Evolutionary conservation across 2,329 filamentous ascomycete species (phyloP).

Genomic region (Clarireedia hainanense): DNA sequence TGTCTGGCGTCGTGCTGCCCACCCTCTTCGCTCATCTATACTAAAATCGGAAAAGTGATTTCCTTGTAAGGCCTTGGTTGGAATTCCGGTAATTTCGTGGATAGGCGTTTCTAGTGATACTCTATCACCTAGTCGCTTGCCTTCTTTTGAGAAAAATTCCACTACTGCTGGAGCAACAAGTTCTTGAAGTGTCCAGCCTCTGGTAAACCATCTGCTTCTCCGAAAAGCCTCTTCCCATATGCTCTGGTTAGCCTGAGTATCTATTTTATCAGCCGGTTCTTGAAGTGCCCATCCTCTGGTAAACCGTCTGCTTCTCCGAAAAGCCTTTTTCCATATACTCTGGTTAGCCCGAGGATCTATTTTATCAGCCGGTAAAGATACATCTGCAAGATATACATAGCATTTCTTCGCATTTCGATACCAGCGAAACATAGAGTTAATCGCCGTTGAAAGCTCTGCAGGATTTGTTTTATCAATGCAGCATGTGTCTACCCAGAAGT

Average conservation of each 20-base stretch:
- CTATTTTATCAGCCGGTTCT: background rate
- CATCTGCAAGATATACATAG: conserved; percentile 16
- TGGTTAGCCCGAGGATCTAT: conserved; percentile 11
- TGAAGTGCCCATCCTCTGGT: background rate
- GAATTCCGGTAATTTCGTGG: background rate
- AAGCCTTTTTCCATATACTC: background rate
- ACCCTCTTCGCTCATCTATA: conserved; percentile 24
- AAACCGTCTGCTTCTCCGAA: background rate
- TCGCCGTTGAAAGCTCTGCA: conserved; percentile 12
- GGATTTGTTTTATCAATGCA: conserved; percentile 15
- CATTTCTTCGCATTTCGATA: conserved; percentile 12
- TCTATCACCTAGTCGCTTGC: background rate
- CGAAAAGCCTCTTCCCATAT: background rate
- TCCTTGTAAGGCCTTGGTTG: background rate
- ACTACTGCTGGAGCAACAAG: background rate
- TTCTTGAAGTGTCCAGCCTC: background rate
- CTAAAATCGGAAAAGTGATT: background rate
- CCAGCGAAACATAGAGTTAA: conserved; percentile 17
- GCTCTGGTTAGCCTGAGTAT: too few relatives aligned
- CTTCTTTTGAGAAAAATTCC: background rate
- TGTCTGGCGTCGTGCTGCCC: conserved; percentile 32
- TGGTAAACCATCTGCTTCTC: background rate
- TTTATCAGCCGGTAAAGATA: background rate
- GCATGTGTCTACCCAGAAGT: conserved; percentile 15
- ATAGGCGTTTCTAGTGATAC: background rate